Conservation (phyloP, 1,284 basidiomycete genomes). For the Pterula multifida region DNA sequence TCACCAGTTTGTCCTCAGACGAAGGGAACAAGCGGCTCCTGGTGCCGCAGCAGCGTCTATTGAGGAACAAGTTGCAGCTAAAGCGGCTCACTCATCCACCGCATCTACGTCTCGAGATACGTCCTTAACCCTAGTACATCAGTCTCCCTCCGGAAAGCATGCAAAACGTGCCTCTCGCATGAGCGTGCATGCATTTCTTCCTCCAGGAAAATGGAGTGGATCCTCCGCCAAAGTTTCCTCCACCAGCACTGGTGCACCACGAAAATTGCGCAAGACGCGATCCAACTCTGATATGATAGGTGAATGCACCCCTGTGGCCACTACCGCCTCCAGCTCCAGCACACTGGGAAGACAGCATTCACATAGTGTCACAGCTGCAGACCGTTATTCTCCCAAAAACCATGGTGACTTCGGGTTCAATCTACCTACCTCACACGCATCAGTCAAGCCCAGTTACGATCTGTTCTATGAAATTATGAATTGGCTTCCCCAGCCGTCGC, state of each 20-base stretch:
- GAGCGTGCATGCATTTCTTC: conserved; percentile 53
- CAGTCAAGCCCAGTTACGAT: conserved; percentile 27
- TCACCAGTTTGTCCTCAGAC: conserved; percentile 22
- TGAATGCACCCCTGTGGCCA: conserved; percentile 11
- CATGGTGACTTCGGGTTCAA: conserved; percentile 12
- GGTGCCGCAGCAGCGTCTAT: conserved; percentile 18
- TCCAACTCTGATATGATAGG: conserved; percentile 55
- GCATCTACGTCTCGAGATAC: conserved; percentile 4
- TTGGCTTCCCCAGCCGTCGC: conserved; percentile 29
- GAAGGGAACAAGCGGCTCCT: conserved; percentile 43
- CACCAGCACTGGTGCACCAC: conserved; percentile 21
- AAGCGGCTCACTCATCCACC: conserved; percentile 2
- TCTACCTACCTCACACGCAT: conserved; percentile 9
- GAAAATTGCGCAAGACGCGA: conserved; percentile 53
- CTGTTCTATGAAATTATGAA: conserved; percentile 56
- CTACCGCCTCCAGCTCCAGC: conserved; percentile 14
- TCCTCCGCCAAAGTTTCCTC: conserved; percentile 11
- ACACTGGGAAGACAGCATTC: conserved; percentile 52
- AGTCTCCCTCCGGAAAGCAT: conserved; percentile 15
- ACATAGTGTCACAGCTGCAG: conserved; percentile 64
- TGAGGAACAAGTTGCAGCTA: conserved; percentile 8
- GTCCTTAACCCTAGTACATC: conserved; percentile 8
- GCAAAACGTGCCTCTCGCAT: conserved; percentile 46
- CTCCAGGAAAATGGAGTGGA: conserved; percentile 33
- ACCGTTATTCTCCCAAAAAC: conserved; percentile 29